These are phyloP conservation scores for Neotropicomus parvogracilis DNA, from an alignment of 1,284 basidiomycete species.

Conservation along the genomic window DNA sequence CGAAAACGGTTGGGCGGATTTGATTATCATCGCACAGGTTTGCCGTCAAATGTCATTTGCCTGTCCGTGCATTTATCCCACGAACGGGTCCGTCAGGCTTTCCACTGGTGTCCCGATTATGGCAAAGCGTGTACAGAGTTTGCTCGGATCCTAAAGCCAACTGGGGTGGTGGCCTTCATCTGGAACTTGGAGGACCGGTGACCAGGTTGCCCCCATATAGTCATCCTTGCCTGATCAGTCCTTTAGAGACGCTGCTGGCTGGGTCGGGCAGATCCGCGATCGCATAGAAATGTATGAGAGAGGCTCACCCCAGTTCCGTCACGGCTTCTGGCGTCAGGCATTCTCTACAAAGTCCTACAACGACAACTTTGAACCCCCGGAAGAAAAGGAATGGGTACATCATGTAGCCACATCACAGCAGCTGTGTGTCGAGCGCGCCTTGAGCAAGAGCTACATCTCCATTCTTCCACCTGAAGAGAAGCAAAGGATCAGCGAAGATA, in stretches of 20 bases:
- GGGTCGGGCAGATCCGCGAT: conserved; percentile 69
- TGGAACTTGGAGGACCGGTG: conserved; percentile 81
- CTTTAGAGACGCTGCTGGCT: conserved; percentile 52
- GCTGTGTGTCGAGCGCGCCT: conserved; percentile 56
- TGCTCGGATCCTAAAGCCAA: conserved; percentile 64
- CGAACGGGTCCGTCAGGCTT: conserved; percentile 48
- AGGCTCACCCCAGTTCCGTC: conserved; percentile 71
- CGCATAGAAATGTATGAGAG: conserved; percentile 61
- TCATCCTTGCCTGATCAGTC: neutral
- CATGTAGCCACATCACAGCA: conserved; percentile 46
- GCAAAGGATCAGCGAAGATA: conserved; percentile 43
- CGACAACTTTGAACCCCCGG: conserved; percentile 47
- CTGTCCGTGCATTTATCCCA: neutral
- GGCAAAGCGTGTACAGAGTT: conserved; percentile 64
- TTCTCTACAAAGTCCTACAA: conserved; percentile 58
- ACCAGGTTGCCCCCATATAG: neutral
- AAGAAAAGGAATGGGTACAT: conserved; percentile 53
- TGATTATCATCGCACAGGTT: conserved; percentile 73
- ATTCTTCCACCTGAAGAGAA: conserved; percentile 54
- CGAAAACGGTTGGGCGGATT: conserved; percentile 65
- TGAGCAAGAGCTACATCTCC: conserved; percentile 73
- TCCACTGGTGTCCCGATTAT: conserved; percentile 79
- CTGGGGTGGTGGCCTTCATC: conserved; percentile 60
- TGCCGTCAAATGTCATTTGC: neutral
- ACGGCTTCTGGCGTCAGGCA: conserved; percentile 61